phyloP scores from a whole-genome alignment of 768 basidiomycete species.

The Collybiopsis confluens region DNA sequence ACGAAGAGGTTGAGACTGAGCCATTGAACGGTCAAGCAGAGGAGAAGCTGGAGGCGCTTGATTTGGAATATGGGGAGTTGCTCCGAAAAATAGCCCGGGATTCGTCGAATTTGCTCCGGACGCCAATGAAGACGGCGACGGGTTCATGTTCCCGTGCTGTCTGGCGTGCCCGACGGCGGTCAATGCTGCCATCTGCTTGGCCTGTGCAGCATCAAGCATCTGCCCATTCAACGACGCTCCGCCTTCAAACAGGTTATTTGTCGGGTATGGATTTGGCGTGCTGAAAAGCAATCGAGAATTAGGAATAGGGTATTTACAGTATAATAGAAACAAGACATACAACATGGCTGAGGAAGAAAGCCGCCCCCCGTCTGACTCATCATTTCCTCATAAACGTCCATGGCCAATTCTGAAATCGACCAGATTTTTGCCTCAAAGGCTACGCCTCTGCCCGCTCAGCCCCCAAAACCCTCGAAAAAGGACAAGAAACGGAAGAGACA shows the following conservation, averaged over 20 bases:
- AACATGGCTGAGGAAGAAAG: slow-evolving; percentile 19
- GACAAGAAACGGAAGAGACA: slow-evolving; percentile 30
- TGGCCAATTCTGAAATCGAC: slow-evolving; percentile 77
- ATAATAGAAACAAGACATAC: slow-evolving; percentile 14
- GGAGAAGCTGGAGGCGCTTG: slow-evolving; percentile 22
- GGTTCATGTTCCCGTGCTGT: slow-evolving; percentile 12
- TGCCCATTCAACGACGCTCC: slow-evolving; percentile 38
- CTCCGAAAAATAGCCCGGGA: slow-evolving; percentile 66
- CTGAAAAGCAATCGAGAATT: not conserved
- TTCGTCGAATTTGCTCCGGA: slow-evolving; percentile 68
- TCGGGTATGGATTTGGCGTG: slow-evolving; percentile 1
- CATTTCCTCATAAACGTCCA: slow-evolving; percentile 14
- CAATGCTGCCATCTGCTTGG: slow-evolving; percentile 81
- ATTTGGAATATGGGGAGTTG: slow-evolving; percentile 34
- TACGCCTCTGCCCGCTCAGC: slow-evolving; percentile 27
- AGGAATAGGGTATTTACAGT: not conserved
- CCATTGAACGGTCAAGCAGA: slow-evolving; percentile 43
- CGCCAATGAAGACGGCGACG: slow-evolving; percentile 24
- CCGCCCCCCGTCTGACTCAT: not conserved
- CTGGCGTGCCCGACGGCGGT: slow-evolving; percentile 26
- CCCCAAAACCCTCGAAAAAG: slow-evolving; percentile 25
- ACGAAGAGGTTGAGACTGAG: slow-evolving; percentile 24
- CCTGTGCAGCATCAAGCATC: slow-evolving; percentile 56
- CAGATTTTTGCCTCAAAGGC: slow-evolving; percentile 68
- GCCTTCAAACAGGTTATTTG: slow-evolving; percentile 2